Evolutionary conservation across 176 grass and related monocot genomes (phyloP), one percentile per base, ranked within the genome.

Genomic region (Dactylis glomerata): DNA sequence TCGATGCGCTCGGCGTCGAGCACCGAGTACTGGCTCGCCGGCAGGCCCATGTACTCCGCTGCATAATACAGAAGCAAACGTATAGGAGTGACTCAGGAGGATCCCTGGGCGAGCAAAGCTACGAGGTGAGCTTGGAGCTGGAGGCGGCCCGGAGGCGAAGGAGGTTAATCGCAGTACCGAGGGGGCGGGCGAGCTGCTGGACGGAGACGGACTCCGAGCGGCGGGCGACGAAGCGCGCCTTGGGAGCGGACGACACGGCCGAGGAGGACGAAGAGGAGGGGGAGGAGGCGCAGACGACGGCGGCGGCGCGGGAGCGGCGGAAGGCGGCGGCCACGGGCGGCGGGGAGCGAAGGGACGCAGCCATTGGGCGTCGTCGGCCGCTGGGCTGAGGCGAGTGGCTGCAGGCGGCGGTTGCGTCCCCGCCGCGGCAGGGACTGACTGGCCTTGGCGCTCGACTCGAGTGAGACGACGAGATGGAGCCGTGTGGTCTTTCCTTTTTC

Each of bases 1-100:
- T 98, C 96, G 71, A 98, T 98, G 40, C 93, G 91, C 91, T 98
- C 96, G 55, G 96, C 96, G 84, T 95, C 93, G 19, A 98, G 87
- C 85, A 98, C 96, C 49, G 96, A 98, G 91, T 94, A 98, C 56
- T 98, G 93, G 84, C 96, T 98, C 12, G 93, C 93, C 46, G 96
- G 96, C 83, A 98, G 80, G 77, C 89, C 93, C 96, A 95, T 98
- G 81, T 98, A 98, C 69, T 99, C 96, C 76, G 81, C 96, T 98
- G 65, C 76, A 71, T 19, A 13, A 85, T 62, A 16, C 31, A 63
- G 54, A 28, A 42, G 33, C 51, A 27, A 10, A 66, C 28, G 46
- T 68, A 11, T 77, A n/a, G n/a, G n/a, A n/a, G n/a, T n/a, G n/a
- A n/a, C n/a, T n/a, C 28, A 70, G 71, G 56, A 63, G 42, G 34